Evolutionary conservation across 306 rosid genomes (phyloP).

Genomic region (Ormosia semicastrata): DNA sequence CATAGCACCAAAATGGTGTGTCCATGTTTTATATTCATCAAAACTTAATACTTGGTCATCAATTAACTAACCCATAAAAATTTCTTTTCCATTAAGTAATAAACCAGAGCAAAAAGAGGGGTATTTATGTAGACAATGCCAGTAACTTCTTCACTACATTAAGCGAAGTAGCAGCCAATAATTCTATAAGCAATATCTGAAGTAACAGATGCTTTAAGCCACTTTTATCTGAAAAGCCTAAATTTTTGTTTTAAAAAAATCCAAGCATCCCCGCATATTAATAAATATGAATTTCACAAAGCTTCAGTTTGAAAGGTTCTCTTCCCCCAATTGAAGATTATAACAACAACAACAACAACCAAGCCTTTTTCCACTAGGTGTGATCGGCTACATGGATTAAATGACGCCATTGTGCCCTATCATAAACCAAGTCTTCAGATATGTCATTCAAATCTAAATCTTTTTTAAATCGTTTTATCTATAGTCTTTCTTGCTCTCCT

Average conservation of each 20-base stretch:
- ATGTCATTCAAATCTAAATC: too few species aligned
- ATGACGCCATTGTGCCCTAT: too few species aligned
- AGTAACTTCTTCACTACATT: neutral
- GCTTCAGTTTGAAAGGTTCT: neutral
- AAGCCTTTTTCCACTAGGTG: too few species aligned
- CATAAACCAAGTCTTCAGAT: too few species aligned
- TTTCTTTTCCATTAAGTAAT: neutral
- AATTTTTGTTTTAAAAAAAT: neutral
- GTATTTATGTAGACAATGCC: conserved; percentile 2
- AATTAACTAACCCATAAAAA: neutral
- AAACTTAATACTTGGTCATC: neutral
- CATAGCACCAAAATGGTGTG: too few species aligned
- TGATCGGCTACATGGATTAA: too few species aligned
- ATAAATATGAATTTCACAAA: neutral
- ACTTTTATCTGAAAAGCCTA: neutral
- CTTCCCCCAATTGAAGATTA: neutral
- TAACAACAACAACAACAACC: too few species aligned
- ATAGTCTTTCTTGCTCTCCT: too few species aligned
- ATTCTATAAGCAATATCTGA: neutral
- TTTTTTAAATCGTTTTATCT: too few species aligned
- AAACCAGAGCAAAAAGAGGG: neutral
- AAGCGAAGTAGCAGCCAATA: neutral
- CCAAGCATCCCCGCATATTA: neutral
- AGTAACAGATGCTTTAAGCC: neutral
- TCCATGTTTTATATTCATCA: neutral